These are phyloP conservation scores for Moesziomyces antarcticus DNA, from an alignment of 1,284 basidiomycete species.

Conservation along the genomic window DNA sequence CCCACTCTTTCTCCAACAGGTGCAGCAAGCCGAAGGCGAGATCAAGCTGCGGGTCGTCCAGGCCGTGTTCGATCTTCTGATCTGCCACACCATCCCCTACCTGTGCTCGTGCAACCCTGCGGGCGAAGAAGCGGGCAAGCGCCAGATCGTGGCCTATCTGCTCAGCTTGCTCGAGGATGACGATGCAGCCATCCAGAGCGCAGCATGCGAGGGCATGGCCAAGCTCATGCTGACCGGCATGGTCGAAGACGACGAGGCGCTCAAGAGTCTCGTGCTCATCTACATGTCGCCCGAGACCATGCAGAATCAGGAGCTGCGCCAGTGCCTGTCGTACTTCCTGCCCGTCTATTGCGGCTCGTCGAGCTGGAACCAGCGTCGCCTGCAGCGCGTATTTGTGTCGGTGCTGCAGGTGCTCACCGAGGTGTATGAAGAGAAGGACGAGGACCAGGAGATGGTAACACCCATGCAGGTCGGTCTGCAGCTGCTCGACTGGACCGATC, in stretches of 20 bases:
- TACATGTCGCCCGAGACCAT: conserved; percentile 89
- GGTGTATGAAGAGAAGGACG: conserved; percentile 79
- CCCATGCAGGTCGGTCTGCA: conserved; percentile 83
- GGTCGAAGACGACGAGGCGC: conserved; percentile 69
- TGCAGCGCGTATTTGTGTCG: conserved; percentile 83
- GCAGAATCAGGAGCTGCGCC: conserved; percentile 85
- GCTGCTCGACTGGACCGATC: conserved; percentile 93
- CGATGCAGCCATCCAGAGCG: conserved; percentile 76
- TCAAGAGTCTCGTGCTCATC: conserved; percentile 80
- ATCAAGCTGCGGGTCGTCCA: conserved; percentile 85
- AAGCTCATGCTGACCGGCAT: conserved; percentile 88
- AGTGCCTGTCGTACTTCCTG: conserved; percentile 96
- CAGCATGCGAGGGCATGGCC: conserved; percentile 83
- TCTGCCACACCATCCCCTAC: conserved; percentile 86
- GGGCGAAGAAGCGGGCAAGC: conserved; percentile 51
- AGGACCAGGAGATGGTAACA: conserved; percentile 81
- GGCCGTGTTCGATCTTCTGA: conserved; percentile 88
- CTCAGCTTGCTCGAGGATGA: conserved; percentile 75
- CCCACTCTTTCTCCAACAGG: conserved; percentile 87
- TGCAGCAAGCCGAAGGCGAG: conserved; percentile 79
- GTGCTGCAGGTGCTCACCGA: conserved; percentile 78
- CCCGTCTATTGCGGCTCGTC: conserved; percentile 92
- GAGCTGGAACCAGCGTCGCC: conserved; percentile 79
- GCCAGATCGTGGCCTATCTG: conserved; percentile 60
- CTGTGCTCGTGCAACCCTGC: conserved; percentile 70